phyloP scores from a whole-genome alignment of 345 rosid genomes.

The Turnera subulata region DNA sequence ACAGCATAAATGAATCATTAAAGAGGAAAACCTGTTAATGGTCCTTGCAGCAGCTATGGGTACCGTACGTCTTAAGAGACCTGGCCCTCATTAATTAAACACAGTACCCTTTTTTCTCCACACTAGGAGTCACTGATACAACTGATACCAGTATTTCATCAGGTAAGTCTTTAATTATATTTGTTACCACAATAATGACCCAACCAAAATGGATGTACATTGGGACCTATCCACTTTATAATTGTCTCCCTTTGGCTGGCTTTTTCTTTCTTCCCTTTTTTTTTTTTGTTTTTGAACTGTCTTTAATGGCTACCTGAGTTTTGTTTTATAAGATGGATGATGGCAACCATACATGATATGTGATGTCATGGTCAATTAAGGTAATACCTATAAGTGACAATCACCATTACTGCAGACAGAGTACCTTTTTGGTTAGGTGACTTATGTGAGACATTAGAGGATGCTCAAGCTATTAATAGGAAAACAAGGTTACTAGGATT shows the following conservation, averaged over 20 bases:
- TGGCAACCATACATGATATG: neutral
- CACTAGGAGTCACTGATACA: neutral
- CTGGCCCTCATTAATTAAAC: neutral
- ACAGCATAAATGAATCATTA: no score
- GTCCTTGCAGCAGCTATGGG: no score
- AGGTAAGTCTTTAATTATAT: neutral
- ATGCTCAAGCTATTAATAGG: neutral
- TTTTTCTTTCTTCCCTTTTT: no score
- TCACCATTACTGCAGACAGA: neutral
- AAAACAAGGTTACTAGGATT: neutral
- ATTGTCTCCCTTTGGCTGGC: slow-evolving; percentile 8
- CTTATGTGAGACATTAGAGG: no score
- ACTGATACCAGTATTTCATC: neutral
- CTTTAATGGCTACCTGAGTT: no score
- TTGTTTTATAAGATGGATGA: neutral
- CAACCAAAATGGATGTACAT: slow-evolving; percentile 4
- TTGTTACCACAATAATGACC: slow-evolving; percentile 8
- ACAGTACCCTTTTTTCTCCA: neutral
- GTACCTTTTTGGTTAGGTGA: neutral
- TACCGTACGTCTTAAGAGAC: no score
- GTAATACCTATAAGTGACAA: neutral
- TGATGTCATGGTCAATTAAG: slow-evolving; percentile 13
- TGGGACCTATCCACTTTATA: slow-evolving; percentile 20
- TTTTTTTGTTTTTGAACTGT: no score
- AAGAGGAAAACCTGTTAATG: no score